phyloP scores from a whole-genome alignment of 75 land plant species.

The Isoetes taiwanensis region DNA sequence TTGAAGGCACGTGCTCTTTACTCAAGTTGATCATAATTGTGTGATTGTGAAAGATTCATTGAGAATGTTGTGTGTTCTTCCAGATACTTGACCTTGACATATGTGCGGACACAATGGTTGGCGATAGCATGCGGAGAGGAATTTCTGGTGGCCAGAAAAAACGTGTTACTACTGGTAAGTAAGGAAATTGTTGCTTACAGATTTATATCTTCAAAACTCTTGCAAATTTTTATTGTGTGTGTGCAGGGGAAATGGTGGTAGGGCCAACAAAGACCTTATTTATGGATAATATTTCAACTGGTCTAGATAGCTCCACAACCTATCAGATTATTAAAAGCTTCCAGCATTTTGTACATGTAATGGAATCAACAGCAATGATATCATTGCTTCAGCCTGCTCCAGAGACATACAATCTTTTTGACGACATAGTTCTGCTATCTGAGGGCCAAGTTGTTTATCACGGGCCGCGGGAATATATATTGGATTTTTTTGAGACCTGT shows the following conservation, averaged over 20 bases:
- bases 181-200: neutral
- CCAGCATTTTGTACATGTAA: too few species aligned
- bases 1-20: neutral
- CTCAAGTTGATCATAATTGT: neutral
- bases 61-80: neutral
- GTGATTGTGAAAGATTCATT: too few species aligned
- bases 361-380: slow-evolving; percentile 10
- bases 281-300: slow-evolving; percentile 55
- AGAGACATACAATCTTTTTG: slow-evolving; percentile 73
- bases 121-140: slow-evolving; percentile 79
- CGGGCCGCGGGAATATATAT: slow-evolving; percentile 56
- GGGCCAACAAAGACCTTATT: slow-evolving; percentile 61
- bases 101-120: slow-evolving; percentile 73
- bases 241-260: slow-evolving; percentile 74
- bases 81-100: slow-evolving; percentile 76
- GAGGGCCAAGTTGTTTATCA: slow-evolving; percentile 77
- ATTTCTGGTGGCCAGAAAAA: slow-evolving; percentile 89
- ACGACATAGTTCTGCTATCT: slow-evolving; percentile 68
- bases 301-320: slow-evolving; percentile 1
- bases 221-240: neutral
- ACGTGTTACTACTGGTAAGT: slow-evolving; percentile 65
- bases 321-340: neutral
- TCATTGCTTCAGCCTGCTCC: slow-evolving; percentile 70
- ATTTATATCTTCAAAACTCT: neutral
- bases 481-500: slow-evolving; percentile 61